phyloP scores from a whole-genome alignment of 768 basidiomycete genomes.

The Russula virescens region DNA sequence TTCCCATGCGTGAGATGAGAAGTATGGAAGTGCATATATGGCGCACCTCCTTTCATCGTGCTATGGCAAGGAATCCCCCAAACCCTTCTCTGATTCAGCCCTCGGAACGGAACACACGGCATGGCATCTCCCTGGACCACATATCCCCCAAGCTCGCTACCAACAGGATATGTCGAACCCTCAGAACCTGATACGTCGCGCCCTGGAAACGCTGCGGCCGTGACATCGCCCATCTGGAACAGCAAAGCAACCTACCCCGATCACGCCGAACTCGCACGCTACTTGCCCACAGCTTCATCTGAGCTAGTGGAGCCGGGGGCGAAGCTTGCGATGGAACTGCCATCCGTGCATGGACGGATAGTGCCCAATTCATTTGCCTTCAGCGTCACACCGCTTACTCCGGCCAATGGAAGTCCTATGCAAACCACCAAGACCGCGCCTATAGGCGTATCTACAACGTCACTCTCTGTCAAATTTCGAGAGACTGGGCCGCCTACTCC shows the following conservation, averaged over 20 bases:
- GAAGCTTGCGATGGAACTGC: not conserved
- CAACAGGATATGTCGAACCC: not conserved
- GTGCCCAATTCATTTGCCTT: not conserved
- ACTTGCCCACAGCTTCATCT: not conserved
- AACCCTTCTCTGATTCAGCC: not conserved
- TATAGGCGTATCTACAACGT: not conserved
- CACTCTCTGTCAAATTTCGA: not conserved
- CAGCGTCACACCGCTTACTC: not conserved
- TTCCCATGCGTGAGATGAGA: not conserved
- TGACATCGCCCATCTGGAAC: not conserved
- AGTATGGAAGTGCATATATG: not conserved
- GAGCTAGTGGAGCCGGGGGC: not conserved
- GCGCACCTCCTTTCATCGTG: not conserved
- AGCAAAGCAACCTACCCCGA: not conserved
- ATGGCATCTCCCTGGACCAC: constrained; percentile 1
- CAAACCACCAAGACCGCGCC: not conserved
- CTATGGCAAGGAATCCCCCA: not conserved
- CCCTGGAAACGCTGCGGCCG: too few species aligned
- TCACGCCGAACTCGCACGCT: not conserved
- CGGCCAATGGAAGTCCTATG: not conserved
- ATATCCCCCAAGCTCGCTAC: not conserved
- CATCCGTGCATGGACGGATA: not conserved
- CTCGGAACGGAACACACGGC: not conserved
- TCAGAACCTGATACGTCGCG: not conserved
- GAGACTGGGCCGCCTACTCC: not conserved